Percentiles rank a stretch among this genome's conserved stretches.
These are phyloP conservation scores for Starmerella apis DNA, from an alignment of 805 yeast species.

Conservation along the genomic window DNA sequence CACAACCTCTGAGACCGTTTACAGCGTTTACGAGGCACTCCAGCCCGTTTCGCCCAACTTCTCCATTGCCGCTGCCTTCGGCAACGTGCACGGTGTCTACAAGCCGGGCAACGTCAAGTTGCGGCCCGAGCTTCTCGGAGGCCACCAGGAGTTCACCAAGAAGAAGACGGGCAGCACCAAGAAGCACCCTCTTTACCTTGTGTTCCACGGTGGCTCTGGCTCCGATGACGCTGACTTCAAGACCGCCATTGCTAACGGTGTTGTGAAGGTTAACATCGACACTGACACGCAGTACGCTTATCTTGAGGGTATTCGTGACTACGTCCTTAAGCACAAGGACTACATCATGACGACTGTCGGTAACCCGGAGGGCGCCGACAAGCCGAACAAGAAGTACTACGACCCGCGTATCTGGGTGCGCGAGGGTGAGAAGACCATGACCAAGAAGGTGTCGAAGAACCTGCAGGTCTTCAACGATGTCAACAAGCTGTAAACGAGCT, in stretches of 20 bases:
- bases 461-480: slow-evolving; percentile 62
- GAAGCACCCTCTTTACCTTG: slow-evolving; percentile 77
- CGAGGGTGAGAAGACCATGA: slow-evolving; percentile 99
- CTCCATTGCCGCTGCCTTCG: slow-evolving; percentile 99
- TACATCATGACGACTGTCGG: slow-evolving; percentile 83
- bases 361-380: slow-evolving; percentile 98
- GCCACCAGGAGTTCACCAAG: slow-evolving; percentile 85
- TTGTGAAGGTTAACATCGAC: slow-evolving; percentile 97
- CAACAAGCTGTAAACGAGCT: slow-evolving; percentile 23
- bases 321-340: slow-evolving; percentile 90
- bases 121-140: slow-evolving; percentile 86
- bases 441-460: slow-evolving; percentile 72
- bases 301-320: slow-evolving; percentile 94
- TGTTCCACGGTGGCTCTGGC: slow-evolving; percentile 99
- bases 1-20: slow-evolving; percentile 94
- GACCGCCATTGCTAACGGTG: slow-evolving; percentile 86
- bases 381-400: slow-evolving; percentile 99
- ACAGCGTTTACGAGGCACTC: slow-evolving; percentile 79
- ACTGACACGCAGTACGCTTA: slow-evolving; percentile 99
- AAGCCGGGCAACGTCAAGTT: slow-evolving; percentile 96
- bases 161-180: slow-evolving; percentile 46
- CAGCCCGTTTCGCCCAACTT: slow-evolving; percentile 89
- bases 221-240: slow-evolving; percentile 85
- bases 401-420: slow-evolving; percentile 99
- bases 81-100: slow-evolving; percentile 99